Conservation (phyloP, 192 early-diverging fungal species). For the Backusella morwellensis region DNA sequence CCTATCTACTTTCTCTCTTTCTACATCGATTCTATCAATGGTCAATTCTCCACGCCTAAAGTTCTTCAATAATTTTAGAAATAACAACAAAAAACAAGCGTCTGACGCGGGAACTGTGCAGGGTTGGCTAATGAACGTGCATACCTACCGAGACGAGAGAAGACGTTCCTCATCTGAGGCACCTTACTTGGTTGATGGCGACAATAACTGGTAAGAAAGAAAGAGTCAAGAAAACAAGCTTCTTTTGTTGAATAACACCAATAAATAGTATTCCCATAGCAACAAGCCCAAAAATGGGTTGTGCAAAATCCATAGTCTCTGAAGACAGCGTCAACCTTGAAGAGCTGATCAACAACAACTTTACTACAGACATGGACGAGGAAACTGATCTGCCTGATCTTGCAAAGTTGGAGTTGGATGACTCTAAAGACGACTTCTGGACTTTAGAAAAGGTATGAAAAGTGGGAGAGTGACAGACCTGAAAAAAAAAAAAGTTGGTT, state of each 20-base stretch:
- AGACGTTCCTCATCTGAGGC: background rate
- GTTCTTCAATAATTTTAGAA: background rate
- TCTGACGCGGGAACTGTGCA: constrained; percentile 8
- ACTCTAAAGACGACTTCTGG: constrained; percentile 36
- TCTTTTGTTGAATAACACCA: too few species aligned
- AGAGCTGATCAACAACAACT: constrained; percentile 13
- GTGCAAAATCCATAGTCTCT: constrained; percentile 6
- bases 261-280: background rate
- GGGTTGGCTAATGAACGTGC: constrained; percentile 15
- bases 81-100: background rate
- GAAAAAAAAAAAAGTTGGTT: background rate
- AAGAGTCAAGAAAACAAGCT: background rate
- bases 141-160: constrained; percentile 4
- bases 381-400: constrained; percentile 28
- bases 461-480: background rate
- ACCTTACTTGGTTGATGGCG: background rate
- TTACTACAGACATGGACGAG: constrained; percentile 27
- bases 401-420: constrained; percentile 28
- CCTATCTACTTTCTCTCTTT: background rate
- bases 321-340: constrained; percentile 32
- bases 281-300: background rate
- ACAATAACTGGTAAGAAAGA: background rate
- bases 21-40: background rate
- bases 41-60: background rate
- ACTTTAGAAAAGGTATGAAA: constrained; percentile 22